Base-by-base conservation (phyloP, 2,329 filamentous ascomycete genomes). In the Trichophyton simii region DNA sequence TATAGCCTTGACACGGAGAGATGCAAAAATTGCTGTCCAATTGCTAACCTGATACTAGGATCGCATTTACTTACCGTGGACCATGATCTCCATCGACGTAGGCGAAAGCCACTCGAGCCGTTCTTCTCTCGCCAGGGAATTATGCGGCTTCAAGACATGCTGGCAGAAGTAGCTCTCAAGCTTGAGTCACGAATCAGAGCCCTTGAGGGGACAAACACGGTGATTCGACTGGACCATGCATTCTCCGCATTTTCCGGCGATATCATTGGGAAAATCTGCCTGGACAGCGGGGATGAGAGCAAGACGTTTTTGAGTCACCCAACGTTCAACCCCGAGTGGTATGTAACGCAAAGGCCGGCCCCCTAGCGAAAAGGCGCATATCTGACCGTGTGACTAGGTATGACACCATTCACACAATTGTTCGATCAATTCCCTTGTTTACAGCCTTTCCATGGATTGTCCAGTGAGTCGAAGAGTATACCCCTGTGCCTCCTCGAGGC, bases 71-170 rank as follows among this genome's bases (percentile, higher is more conserved):
- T 64, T 9, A 66, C 67, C 8, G 58, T 62, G 11, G 54, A 60
- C 4, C 69, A 72, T 57, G 69, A 72, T 28, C 28, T 67, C 8
- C 69, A 72, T 59, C 66, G 68, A 13, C 60, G 64, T 1, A 64
- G 68, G 22, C 65, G 63, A 7, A 64, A 59, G 2, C 63, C 69
- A 5, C 54, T 71, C 9, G 66, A 60, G 48, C 63, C 63, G 15
- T 69, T 68, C 62, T 71, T 72, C 65, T 70, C 67, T 3, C 50
- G 59, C 9, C 36, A 61, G 36, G 38, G 57, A 28, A 61, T 61
- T 44, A 9, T 48, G 9, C 57, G 60, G 36, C 52, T 63, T 36
- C 58, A 63, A 44, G 50, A 55, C 22, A 54, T 54, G 50, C 50
- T 54, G 18, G 50, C 57, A 55, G 52, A 54, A 22, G 60, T 62